phyloP scores from a whole-genome alignment of 2,329 filamentous ascomycete genomes.

The Aspergillus costaricaensis region DNA sequence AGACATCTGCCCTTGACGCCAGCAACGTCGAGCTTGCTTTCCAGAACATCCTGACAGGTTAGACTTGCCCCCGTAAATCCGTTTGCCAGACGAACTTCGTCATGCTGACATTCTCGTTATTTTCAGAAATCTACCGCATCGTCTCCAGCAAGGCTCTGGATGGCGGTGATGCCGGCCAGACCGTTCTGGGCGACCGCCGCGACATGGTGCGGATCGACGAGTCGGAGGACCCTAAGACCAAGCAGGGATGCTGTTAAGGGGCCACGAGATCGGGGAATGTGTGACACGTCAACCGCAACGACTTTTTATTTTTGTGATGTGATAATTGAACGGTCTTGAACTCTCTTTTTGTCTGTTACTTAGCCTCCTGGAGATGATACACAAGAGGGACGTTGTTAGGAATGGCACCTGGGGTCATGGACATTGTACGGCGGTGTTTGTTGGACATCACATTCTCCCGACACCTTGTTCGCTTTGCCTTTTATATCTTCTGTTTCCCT shows the following conservation, averaged over 20 bases:
- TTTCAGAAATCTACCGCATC: slow-evolving; percentile 95
- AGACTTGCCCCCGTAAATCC: slow-evolving; percentile 29
- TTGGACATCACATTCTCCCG: slow-evolving; percentile 24
- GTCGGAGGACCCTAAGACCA: slow-evolving; percentile 74
- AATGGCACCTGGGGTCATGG: slow-evolving; percentile 29
- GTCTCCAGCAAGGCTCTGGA: slow-evolving; percentile 97
- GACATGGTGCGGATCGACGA: slow-evolving; percentile 84
- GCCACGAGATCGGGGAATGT: slow-evolving; percentile 18
- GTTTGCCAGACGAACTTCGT: not conserved
- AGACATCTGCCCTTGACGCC: slow-evolving; percentile 96
- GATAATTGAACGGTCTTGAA: slow-evolving; percentile 42
- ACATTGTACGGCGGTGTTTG: slow-evolving; percentile 28
- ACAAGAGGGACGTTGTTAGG: slow-evolving; percentile 36
- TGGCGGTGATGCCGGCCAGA: slow-evolving; percentile 77
- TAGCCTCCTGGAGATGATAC: slow-evolving; percentile 37
- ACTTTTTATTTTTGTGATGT: slow-evolving; percentile 43
- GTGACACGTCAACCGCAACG: slow-evolving; percentile 35
- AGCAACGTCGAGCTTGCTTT: slow-evolving; percentile 99
- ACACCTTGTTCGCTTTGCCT: slow-evolving; percentile 13
- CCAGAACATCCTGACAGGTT: slow-evolving; percentile 99
- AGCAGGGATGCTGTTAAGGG: slow-evolving; percentile 54
- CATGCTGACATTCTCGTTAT: slow-evolving; percentile 10
- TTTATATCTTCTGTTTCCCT: slow-evolving; percentile 16
- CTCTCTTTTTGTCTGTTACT: slow-evolving; percentile 40
- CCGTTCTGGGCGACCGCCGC: slow-evolving; percentile 75